These are phyloP conservation scores for Rhynchosporium agropyri DNA, from an alignment of 2,329 filamentous ascomycete species.

Conservation along the genomic window DNA sequence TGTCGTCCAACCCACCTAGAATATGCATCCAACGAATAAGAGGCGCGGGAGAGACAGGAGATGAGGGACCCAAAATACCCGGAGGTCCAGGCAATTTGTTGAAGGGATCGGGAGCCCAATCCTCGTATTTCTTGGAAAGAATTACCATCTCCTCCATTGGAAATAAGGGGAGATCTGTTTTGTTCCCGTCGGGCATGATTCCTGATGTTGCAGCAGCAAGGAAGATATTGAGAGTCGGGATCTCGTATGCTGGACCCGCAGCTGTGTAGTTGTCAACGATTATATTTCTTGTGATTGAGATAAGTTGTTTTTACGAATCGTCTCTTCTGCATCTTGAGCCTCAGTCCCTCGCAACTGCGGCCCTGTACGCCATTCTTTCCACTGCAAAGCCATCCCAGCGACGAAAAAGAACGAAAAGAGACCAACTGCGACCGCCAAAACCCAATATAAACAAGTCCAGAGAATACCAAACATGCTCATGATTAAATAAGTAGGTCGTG, in stretches of 20 bases:
- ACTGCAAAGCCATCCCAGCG: slow-evolving; percentile 9
- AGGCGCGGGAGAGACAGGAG: slow-evolving; percentile 23
- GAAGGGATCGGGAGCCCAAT: slow-evolving; percentile 34
- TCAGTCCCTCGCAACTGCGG: slow-evolving; percentile 12
- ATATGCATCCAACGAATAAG: slow-evolving; percentile 27
- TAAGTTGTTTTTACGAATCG: slow-evolving; percentile 22
- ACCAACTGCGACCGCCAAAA: neutral
- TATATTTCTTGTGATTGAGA: neutral
- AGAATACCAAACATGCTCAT: slow-evolving; percentile 7
- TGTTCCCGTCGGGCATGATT: slow-evolving; percentile 26
- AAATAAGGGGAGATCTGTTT: slow-evolving; percentile 28
- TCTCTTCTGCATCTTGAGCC: slow-evolving; percentile 26
- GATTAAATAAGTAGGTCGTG: neutral
- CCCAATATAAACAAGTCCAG: slow-evolving; percentile 9
- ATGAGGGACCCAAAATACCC: slow-evolving; percentile 21
- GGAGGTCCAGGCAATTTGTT: slow-evolving; percentile 25
- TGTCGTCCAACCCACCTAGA: slow-evolving; percentile 27
- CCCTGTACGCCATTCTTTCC: slow-evolving; percentile 7
- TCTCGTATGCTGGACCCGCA: slow-evolving; percentile 22
- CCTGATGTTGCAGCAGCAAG: slow-evolving; percentile 27
- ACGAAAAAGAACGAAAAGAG: slow-evolving; percentile 14
- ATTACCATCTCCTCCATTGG: slow-evolving; percentile 22
- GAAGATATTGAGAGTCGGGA: slow-evolving; percentile 26
- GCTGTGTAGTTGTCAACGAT: slow-evolving; percentile 11
- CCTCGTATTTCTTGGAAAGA: slow-evolving; percentile 26